Evolutionary conservation across 2,329 filamentous ascomycete species (phyloP), one percentile per base, ranked within the genome.

Genomic region (Chrysoporthe austroafricana): DNA sequence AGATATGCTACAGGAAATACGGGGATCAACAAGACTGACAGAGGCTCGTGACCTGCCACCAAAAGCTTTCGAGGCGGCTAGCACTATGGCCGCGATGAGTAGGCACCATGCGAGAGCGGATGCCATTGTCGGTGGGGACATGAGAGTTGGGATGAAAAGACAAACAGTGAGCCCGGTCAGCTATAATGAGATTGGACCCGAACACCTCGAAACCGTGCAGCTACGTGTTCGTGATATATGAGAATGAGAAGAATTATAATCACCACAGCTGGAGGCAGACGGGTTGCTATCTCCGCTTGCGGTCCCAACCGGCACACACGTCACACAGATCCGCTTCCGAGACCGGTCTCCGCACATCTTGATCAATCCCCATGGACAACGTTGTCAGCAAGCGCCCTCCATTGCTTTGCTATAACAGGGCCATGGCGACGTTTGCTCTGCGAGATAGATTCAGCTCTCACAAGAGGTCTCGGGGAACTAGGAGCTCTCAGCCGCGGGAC

Each of bases 251-350:
- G 44, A 11, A 3, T 1, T 1, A 42, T 7, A 8, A 39, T 26
- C 18, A 8, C 26, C 44, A 54, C 16, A 3, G 9, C 18, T 18
- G 16, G 21, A 46, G 21, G 62, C 46, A 21, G 13, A 8, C 36
- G n/a, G 36, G 36, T 14, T 26, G 26, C n/a, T 56, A 56, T 56
- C 48, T 56, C 36, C 50, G 50, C 14, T 26, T 36, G 34, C 62
- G 62, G 62, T 36, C 62, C 62, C 50, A 16, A 39, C 50, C 62
- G 48, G 57, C 57, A 42, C 21, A 18, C 57, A 21, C 18, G 16
- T 44, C n/a, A 8, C n/a, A 13, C 9, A 4, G 48, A 54, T 43
- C 13, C 8, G 62, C 62, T 56, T 57, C 62, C 62, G 62, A 63
- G 48, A 32, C 52, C 62, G 62, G 62, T 63, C 34, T 63, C 34